Evolutionary conservation across 495 filamentous ascomycete species (phyloP), one percentile per base, ranked within the genome.

Genomic region (Aspergillus saccharolyticus): DNA sequence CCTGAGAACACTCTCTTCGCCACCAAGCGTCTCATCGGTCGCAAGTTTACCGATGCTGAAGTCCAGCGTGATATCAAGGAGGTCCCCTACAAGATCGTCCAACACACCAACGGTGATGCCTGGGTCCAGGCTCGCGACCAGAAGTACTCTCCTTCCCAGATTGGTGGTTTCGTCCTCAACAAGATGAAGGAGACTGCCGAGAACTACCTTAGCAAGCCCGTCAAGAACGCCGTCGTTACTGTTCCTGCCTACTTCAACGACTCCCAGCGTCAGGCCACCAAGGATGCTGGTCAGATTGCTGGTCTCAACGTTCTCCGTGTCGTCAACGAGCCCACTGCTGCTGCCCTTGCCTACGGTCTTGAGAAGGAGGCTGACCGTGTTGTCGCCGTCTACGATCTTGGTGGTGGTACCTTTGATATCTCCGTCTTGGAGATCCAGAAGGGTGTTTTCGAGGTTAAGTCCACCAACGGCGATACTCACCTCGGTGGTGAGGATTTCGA

Each of bases 111-210:
- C 70, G 94, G 94, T 64, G 94, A 98, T 66, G 94, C 94, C 64
- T 98, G 94, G 94, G 88, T 98, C 55, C 86, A 93, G 78, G 92
- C 94, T 64, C 91, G 91, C 64, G 92, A 90, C 66, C 85, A 96
- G 77, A 96, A 91, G 72, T 98, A 97, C 83, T 98, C 94, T 62
- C 94, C 94, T 44, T 96, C 93, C 5, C 94, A 98, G 78, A 89
- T 98, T 62, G 94, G 94, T 81, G 94, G 94, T 67, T 97, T 97
- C 76, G 81, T 97, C 65, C 83, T 98, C 62, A 85, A 90, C 70
- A 97, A 97, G 82, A 97, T 97, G 92, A 97, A 96, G 84, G 92
- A 97, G 80, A 97, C 92, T 45, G 92, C 92, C 56, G 92, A 96
- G 77, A 78, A 87, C 47, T 93, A 94, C 78, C 82, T 96, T 56